Base-by-base conservation (phyloP, 2,329 filamentous ascomycete genomes). In the Herpotrichia juniperi region DNA sequence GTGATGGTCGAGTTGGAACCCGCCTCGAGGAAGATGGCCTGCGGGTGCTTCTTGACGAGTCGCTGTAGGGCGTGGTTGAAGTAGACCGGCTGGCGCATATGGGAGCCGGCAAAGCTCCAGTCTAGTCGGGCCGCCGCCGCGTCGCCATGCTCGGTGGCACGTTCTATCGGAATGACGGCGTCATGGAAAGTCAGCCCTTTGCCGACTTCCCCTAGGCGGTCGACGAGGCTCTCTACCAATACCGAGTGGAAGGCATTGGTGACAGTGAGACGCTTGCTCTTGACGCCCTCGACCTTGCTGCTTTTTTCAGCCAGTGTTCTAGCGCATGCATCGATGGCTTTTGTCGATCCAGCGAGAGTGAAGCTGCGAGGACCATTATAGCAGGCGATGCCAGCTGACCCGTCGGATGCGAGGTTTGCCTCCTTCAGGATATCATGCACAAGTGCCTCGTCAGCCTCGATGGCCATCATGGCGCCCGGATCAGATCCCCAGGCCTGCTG, bases 61-160 rank as follows among this genome's bases (percentile, higher is more conserved):
- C 79, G 58, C 28, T 75, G 61, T 0, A 81, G 50, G 0, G 77
- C 81, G 6, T 79, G 67, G 19, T 68, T 32, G 56, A 80, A 80
- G 56, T 68, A 79, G 0, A 82, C 80, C 0, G 79, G 76, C 0
- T 73, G 32, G 1, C 79, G 57, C 61, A 78, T 74, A 43, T 82
- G 79, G 0, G 69, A 46, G 0, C 71, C 42, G 6, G 57, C 42
- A 11, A 45, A 30, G 6, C 4, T 4, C 14, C 12, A 45, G 21
- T 28, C 24, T 31, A n/a, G 7, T 30, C 10, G 31, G 11, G n/a
- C 19, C 31, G 11, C n/a, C 8, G 24, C 16, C 3, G 17, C 9
- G 8, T 39, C 11, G 7, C 17, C 12, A 28, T 28, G 25, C 11
- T 44, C 32, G 19, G 32, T 44, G 8, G 48, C 30, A 34, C 30